Percentiles rank a stretch among this genome's conserved stretches.
phyloP scores from a whole-genome alignment of 2,329 filamentous ascomycete genomes.

The Phaeosphaeria sp. region DNA sequence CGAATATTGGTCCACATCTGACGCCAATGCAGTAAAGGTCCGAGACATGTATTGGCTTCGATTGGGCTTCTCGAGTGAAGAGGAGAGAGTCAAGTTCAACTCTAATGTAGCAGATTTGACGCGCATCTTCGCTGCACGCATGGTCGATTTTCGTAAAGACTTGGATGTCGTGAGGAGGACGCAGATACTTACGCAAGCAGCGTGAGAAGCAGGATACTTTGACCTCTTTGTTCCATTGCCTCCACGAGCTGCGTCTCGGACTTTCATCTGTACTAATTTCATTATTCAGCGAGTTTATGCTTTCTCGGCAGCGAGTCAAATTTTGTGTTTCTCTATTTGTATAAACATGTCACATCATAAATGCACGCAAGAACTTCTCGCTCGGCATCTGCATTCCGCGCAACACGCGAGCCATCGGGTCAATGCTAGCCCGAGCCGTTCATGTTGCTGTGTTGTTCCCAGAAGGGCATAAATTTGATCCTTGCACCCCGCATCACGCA shows the following conservation, averaged over 20 bases:
- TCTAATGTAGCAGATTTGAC: conserved; percentile 10
- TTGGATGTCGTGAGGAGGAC: conserved; percentile 6
- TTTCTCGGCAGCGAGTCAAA: no score
- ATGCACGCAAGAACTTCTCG: no score
- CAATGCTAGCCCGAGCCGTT: not conserved
- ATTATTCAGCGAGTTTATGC: no score
- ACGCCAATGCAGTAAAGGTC: conserved; percentile 3
- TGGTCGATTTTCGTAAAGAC: conserved; percentile 12
- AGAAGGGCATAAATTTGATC: not conserved
- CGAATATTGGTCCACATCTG: conserved; percentile 6
- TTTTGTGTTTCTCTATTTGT: no score
- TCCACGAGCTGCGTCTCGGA: not conserved
- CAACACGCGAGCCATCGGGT: not conserved
- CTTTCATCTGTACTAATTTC: no score
- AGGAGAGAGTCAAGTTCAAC: conserved; percentile 12
- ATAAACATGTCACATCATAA: no score
- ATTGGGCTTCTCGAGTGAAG: conserved; percentile 8
- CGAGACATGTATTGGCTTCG: conserved; percentile 13
- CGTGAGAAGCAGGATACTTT: not conserved
- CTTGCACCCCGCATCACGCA: not conserved
- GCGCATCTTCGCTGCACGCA: conserved; percentile 8
- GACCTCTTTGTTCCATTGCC: not conserved
- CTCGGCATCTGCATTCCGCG: no score
- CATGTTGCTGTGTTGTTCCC: not conserved
- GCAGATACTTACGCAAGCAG: conserved; percentile 6